Evolutionary conservation across 345 rosid genomes (phyloP), one percentile per base, ranked within the genome.

Genomic region (Heritiera littoralis): DNA sequence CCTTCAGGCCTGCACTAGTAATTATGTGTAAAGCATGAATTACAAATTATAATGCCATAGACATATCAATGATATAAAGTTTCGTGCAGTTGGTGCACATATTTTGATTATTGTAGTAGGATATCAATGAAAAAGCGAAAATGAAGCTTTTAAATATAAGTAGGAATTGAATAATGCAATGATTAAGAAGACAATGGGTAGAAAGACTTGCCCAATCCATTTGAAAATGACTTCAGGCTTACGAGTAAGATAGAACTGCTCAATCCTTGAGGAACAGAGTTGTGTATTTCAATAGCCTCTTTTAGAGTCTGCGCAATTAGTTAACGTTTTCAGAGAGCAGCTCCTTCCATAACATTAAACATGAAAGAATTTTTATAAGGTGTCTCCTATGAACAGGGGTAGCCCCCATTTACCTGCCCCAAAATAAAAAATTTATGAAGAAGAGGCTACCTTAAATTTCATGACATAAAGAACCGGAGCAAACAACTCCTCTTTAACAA

Each of bases 181-280:
- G 40, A 54, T 40, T 58, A 56, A 81, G 10, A 9, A 71, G 52
- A 32, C 11, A 66, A 6, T 41, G n/a, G 51, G 41, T 46, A 49
- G 30, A 74, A 17, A 69, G 32, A 79, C 94, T 76, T 75, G 89
- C 99, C 99, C 97, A 4, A 91, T 81, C 99, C 99, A 94, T 79
- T 86, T 92, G 86, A 94, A 94, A 86, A 96, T 91, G 72, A 85
- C 59, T 64, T 86, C 97, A 6, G 97, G 97, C 45, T 86, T 87
- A 49, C 90, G 87, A 58, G 98, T 94, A 94, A 94, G 78, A 96
- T 92, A 9, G 97, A 94, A 78, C 97, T 96, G 82, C 99, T 94
- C 48, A 94, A 84, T 80, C 99, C 99, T 89, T 96, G 98, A 52
- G 98, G 95, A 45, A 96, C 99, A 0, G 97, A 91, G 86, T 92